These are phyloP conservation scores for Elaphomyces granulatus DNA, from an alignment of 495 filamentous ascomycete genomes.

Conservation along the genomic window DNA sequence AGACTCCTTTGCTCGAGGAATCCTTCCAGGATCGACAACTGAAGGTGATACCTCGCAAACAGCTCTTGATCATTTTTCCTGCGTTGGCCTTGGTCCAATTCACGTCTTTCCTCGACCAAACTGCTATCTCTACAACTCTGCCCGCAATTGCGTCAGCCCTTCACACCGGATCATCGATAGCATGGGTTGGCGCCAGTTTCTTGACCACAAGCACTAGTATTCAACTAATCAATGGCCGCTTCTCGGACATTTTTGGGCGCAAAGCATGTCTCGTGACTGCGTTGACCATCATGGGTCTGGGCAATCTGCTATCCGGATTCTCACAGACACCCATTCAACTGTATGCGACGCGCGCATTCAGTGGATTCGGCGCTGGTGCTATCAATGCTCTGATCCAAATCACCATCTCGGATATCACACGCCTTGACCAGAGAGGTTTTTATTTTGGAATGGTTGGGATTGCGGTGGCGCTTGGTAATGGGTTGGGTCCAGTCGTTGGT, in stretches of 20 bases:
- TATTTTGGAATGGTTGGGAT: slow-evolving; percentile 45
- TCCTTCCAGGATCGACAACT: slow-evolving; percentile 1
- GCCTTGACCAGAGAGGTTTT: slow-evolving; percentile 40
- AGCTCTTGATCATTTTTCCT: slow-evolving; percentile 16
- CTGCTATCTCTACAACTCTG: slow-evolving; percentile 16
- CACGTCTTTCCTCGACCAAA: slow-evolving; percentile 21
- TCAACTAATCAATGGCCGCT: slow-evolving; percentile 20
- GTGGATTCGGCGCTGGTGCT: slow-evolving; percentile 10
- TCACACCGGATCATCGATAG: slow-evolving; percentile 13
- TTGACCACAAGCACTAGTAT: slow-evolving; percentile 19
- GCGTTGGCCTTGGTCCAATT: slow-evolving; percentile 15
- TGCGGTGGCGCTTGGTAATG: slow-evolving; percentile 39
- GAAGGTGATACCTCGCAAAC: slow-evolving; percentile 6
- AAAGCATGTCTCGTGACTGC: slow-evolving; percentile 13
- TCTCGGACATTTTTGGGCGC: slow-evolving; percentile 25
- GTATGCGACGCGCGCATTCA: slow-evolving; percentile 10
- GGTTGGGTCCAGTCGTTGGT: slow-evolving; percentile 40
- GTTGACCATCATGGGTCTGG: slow-evolving; percentile 13
- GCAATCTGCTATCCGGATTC: slow-evolving; percentile 15
- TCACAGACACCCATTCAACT: slow-evolving; percentile 10
- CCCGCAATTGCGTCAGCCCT: slow-evolving; percentile 21
- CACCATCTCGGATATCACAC: slow-evolving; percentile 37
- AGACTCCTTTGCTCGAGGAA: no score
- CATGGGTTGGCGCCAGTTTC: slow-evolving; percentile 21
- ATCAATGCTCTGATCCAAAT: slow-evolving; percentile 26